Evolutionary conservation across 768 basidiomycete species (phyloP).

Genomic region (Lactarius akahatsu): DNA sequence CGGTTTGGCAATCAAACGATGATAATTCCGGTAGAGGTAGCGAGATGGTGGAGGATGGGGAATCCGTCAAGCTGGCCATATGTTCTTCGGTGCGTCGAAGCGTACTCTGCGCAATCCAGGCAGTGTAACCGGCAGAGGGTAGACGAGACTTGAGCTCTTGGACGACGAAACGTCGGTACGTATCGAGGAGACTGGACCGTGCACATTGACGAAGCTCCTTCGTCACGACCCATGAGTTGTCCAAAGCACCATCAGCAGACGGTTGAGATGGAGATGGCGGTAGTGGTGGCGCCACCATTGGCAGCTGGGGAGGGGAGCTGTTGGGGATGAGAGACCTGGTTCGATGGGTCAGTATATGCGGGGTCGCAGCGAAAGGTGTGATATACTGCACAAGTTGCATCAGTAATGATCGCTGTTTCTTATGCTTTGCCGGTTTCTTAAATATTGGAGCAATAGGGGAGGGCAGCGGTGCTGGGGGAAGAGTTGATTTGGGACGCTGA

Average conservation of each 20-base stretch:
- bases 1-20: constrained; percentile 22
- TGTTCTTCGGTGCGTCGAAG: constrained; percentile 47
- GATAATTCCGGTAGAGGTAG: constrained; percentile 18
- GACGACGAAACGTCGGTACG: constrained; percentile 62
- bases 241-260: constrained; percentile 24
- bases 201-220: constrained; percentile 58
- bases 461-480: constrained; percentile 18
- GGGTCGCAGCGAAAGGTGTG: constrained; percentile 28
- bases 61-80: constrained; percentile 31
- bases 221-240: constrained; percentile 30
- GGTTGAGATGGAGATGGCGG: neutral
- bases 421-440: constrained; percentile 50
- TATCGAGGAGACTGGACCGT: constrained; percentile 65
- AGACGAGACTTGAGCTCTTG: constrained; percentile 45
- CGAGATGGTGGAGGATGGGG: constrained; percentile 22
- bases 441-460: constrained; percentile 32
- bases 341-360: constrained; percentile 13
- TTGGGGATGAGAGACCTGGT: constrained; percentile 27
- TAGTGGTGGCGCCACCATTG: constrained; percentile 25
- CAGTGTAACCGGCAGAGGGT: constrained; percentile 43
- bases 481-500: constrained; percentile 42
- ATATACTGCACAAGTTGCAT: constrained; percentile 64
- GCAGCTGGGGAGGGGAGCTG: constrained; percentile 6
- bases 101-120: constrained; percentile 56
- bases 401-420: constrained; percentile 67